Percentiles rank a stretch among this genome's conserved stretches.
Conservation (phyloP, 2,329 filamentous ascomycete genomes). For the Domatiomyces catenatus region DNA sequence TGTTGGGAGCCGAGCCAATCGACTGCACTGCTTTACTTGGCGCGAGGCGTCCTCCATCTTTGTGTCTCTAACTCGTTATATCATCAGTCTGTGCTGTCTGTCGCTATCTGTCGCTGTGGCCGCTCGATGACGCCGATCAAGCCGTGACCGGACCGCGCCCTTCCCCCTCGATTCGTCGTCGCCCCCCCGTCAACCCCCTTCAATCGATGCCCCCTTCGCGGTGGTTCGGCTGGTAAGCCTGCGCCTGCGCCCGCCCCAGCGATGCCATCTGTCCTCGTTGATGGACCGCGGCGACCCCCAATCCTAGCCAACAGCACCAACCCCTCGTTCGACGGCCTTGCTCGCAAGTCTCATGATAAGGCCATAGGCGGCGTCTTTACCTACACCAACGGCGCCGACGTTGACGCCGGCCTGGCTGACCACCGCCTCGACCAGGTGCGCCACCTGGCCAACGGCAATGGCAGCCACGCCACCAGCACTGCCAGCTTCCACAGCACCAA, state of each 20-base stretch:
- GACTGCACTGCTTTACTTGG: not conserved
- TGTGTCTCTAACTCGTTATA: not conserved
- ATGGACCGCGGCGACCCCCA: not conserved
- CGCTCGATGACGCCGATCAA: not conserved
- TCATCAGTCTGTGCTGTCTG: not conserved
- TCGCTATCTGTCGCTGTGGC: not conserved
- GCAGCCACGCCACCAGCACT: constrained; percentile 32
- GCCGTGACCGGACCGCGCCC: not conserved
- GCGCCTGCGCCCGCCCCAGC: constrained; percentile 2
- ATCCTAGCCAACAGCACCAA: constrained; percentile 18
- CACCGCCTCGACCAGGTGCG: constrained; percentile 24
- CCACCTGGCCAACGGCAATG: constrained; percentile 12
- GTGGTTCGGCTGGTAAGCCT: not conserved
- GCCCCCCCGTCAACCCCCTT: not conserved
- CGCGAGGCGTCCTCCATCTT: not conserved
- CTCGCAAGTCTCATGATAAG: constrained; percentile 31
- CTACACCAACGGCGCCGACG: constrained; percentile 31
- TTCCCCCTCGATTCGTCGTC: not conserved
- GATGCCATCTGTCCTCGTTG: constrained; percentile 14
- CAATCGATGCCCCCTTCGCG: not conserved
- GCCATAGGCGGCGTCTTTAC: constrained; percentile 31
- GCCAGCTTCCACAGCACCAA: constrained; percentile 29
- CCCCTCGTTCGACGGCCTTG: constrained; percentile 26
- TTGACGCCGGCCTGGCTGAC: constrained; percentile 27
- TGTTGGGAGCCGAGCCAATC: not conserved